A percentile compares a stretch with the other conserved stretches of the same genome.
phyloP scores from a whole-genome alignment of 768 basidiomycete genomes.

The Myochromella boudieri region DNA sequence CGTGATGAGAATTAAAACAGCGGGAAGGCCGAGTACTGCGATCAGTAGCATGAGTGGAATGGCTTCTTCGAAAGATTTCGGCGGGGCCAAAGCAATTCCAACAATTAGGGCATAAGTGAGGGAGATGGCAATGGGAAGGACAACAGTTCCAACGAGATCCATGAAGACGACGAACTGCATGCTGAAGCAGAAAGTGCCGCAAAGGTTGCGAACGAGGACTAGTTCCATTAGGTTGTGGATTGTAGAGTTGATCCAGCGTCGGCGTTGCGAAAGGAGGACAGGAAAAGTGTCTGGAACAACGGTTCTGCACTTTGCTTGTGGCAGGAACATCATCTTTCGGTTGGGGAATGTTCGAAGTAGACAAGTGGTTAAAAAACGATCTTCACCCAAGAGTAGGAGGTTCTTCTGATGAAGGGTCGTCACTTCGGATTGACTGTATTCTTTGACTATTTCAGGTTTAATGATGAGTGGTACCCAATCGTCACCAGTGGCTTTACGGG shows the following conservation, averaged over 20 bases:
- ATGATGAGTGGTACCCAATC: conserved; percentile 98
- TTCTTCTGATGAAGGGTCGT: conserved; percentile 98
- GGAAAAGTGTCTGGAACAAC: conserved; percentile 95
- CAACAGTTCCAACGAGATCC: conserved; percentile 90
- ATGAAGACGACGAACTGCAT: conserved; percentile 99
- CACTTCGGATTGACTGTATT: conserved; percentile 94
- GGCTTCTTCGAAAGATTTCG: conserved; percentile 83
- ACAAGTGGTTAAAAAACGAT: conserved; percentile 97
- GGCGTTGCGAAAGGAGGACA: conserved; percentile 91
- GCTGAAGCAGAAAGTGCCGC: conserved; percentile 99
- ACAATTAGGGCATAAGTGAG: conserved; percentile 89
- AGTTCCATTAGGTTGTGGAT: conserved; percentile 99
- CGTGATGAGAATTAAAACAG: conserved; percentile 88
- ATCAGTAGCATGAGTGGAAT: conserved; percentile 90
- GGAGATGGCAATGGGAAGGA: conserved; percentile 90
- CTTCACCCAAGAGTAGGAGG: conserved; percentile 92
- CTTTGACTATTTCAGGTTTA: conserved; percentile 95
- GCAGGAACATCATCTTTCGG: conserved; percentile 99
- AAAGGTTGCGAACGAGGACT: conserved; percentile 92
- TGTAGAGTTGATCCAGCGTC: conserved; percentile 99
- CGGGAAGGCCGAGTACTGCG: conserved; percentile 92
- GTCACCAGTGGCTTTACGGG: conserved; percentile 80
- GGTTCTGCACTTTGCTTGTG: conserved; percentile 92
- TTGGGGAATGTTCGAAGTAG: conserved; percentile 97
- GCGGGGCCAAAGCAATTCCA: conserved; percentile 77